Evolutionary conservation across 2,329 filamentous ascomycete species (phyloP).

Genomic region (Coccinonectria pachysandricola): DNA sequence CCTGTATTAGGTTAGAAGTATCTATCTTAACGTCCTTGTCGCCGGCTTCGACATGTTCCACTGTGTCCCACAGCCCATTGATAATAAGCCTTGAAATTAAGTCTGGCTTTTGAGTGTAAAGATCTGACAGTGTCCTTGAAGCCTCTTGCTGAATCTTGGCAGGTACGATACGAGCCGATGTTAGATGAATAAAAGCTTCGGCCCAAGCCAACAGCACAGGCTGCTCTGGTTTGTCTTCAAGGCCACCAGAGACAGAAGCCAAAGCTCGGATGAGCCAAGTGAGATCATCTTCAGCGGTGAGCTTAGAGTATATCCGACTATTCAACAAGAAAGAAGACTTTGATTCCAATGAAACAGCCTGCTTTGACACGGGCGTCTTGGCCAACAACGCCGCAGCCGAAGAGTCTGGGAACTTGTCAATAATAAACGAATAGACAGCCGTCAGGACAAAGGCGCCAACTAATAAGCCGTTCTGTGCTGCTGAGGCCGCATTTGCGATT

Average conservation of each 20-base stretch:
- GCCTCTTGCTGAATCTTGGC: constrained; percentile 55
- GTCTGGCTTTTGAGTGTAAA: constrained; percentile 52
- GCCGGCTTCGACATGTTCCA: constrained; percentile 53
- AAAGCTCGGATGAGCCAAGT: constrained; percentile 68
- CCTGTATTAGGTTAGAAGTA: constrained; percentile 50
- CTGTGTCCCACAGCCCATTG: constrained; percentile 70
- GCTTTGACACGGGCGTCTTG: constrained; percentile 52
- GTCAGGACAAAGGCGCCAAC: constrained; percentile 67
- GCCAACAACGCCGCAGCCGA: constrained; percentile 33
- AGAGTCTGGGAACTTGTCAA: constrained; percentile 45
- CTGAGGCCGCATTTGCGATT: constrained; percentile 62
- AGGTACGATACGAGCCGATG: constrained; percentile 53
- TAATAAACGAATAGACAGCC: constrained; percentile 48
- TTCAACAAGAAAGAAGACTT: constrained; percentile 86
- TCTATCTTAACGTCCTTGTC: constrained; percentile 71
- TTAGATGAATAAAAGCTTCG: constrained; percentile 71
- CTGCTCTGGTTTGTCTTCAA: constrained; percentile 38
- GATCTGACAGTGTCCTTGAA: constrained; percentile 46
- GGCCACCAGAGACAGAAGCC: constrained; percentile 44
- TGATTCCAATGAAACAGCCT: constrained; percentile 58
- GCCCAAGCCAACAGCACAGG: constrained; percentile 63
- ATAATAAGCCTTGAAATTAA: constrained; percentile 54
- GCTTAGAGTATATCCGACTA: constrained; percentile 72
- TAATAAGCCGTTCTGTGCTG: constrained; percentile 74
- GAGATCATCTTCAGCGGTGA: constrained; percentile 64